These are phyloP conservation scores for Apiospora marii DNA, from an alignment of 2,329 filamentous ascomycete species.

Conservation along the genomic window DNA sequence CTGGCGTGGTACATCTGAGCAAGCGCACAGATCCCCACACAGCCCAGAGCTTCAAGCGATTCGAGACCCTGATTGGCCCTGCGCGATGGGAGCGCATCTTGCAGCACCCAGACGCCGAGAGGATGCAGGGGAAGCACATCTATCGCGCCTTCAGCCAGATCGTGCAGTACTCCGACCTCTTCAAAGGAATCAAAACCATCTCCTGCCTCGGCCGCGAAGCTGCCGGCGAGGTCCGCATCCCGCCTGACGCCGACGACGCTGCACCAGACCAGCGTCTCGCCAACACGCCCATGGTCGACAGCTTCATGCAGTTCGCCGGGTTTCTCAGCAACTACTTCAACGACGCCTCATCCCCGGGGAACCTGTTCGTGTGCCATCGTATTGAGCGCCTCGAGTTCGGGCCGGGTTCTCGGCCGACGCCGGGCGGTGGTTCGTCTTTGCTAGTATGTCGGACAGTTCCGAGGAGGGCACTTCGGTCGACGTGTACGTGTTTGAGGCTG, in stretches of 20 bases:
- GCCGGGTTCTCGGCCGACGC: constrained; percentile 32
- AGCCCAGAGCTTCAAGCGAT: constrained; percentile 39
- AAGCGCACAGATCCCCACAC: constrained; percentile 32
- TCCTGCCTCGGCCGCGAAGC: constrained; percentile 34
- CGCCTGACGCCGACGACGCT: constrained; percentile 22
- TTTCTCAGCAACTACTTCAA: constrained; percentile 32
- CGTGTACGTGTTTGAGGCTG: constrained; percentile 32
- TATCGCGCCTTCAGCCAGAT: constrained; percentile 40
- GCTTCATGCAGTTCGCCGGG: constrained; percentile 35
- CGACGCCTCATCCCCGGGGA: constrained; percentile 26
- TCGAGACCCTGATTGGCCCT: constrained; percentile 40
- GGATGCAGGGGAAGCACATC: constrained; percentile 43
- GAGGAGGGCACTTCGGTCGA: constrained; percentile 25
- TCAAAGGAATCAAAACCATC: constrained; percentile 37
- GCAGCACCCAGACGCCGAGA: constrained; percentile 36
- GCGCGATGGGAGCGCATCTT: constrained; percentile 37
- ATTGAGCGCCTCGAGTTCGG: constrained; percentile 37
- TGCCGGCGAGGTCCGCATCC: constrained; percentile 32
- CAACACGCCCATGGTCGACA: constrained; percentile 33
- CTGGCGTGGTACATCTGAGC: constrained; percentile 25
- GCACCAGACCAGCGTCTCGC: constrained; percentile 29
- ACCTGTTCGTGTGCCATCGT: constrained; percentile 35
- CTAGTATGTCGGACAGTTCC: constrained; percentile 30
- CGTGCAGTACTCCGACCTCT: constrained; percentile 36
- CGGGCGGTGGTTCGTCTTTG: constrained; percentile 30